Evolutionary conservation across 1,139 yeast species (phyloP).

Genomic region (Pichia sp.): DNA sequence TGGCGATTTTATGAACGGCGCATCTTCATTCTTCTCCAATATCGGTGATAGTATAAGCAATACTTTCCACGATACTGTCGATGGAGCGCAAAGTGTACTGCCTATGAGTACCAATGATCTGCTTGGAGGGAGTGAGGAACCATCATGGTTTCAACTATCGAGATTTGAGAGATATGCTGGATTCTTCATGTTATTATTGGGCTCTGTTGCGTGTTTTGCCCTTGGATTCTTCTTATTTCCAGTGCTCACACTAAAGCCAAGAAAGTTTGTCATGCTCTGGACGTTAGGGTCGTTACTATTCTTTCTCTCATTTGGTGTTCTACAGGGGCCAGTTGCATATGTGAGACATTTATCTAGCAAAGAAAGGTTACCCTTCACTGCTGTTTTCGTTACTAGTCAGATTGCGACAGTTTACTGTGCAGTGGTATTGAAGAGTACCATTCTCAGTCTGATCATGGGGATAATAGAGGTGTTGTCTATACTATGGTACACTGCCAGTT

Average conservation of each 20-base stretch:
- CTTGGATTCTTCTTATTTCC: constrained; percentile 83
- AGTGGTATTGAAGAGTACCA: constrained; percentile 53
- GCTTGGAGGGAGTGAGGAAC: constrained; percentile 39
- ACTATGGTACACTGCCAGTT: constrained; percentile 79
- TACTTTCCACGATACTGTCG: constrained; percentile 25
- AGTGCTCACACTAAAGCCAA: constrained; percentile 79
- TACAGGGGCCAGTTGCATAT: constrained; percentile 88
- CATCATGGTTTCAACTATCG: constrained; percentile 55
- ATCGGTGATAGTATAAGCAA: constrained; percentile 16
- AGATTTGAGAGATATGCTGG: constrained; percentile 76
- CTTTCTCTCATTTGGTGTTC: constrained; percentile 80
- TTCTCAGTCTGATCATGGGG: constrained; percentile 71
- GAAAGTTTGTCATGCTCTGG: constrained; percentile 90
- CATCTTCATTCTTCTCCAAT: constrained; percentile 21
- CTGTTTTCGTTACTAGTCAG: constrained; percentile 57
- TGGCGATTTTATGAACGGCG: constrained; percentile 12
- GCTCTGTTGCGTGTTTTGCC: constrained; percentile 72
- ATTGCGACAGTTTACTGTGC: constrained; percentile 35
- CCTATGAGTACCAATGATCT: constrained; percentile 48
- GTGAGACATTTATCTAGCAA: constrained; percentile 65
- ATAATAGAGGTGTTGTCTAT: constrained; percentile 78
- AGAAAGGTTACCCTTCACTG: constrained; percentile 71
- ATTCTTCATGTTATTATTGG: constrained; percentile 69
- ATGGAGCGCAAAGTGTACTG: constrained; percentile 41
- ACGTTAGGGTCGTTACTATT: constrained; percentile 84